phyloP scores from a whole-genome alignment of 176 grass and related monocot species.

The Phoenix roebelenii region DNA sequence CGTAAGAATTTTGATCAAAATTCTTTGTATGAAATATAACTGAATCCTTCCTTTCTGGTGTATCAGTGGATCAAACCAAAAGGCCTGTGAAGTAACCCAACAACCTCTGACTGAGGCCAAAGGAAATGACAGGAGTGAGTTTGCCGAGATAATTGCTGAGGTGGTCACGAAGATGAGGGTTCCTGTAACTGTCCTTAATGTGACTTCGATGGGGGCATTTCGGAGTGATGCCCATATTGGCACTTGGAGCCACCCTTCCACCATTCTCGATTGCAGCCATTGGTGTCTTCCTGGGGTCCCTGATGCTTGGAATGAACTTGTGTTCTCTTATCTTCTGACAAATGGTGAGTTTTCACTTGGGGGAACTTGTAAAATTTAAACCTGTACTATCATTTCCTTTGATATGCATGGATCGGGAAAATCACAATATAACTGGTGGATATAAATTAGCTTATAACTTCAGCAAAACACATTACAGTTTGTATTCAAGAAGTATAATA shows the following conservation, averaged over 20 bases:
- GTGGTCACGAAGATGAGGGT: slow-evolving; percentile 45
- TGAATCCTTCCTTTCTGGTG: background rate
- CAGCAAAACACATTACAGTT: too few species aligned
- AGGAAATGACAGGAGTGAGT: slow-evolving; percentile 62
- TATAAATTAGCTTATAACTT: too few species aligned
- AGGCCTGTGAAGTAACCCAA: slow-evolving; percentile 66
- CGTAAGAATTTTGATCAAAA: too few species aligned
- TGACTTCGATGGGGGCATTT: slow-evolving; percentile 80
- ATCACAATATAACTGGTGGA: too few species aligned
- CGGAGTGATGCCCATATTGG: slow-evolving; percentile 94
- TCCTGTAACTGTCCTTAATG: slow-evolving; percentile 70
- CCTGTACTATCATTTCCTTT: background rate
- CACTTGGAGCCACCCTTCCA: slow-evolving; percentile 75
- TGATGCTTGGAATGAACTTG: slow-evolving; percentile 87
- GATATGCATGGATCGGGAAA: too few species aligned
- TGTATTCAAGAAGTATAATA: too few species aligned
- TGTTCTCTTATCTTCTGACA: slow-evolving; percentile 66
- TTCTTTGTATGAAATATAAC: too few species aligned
- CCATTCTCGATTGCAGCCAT: slow-evolving; percentile 90
- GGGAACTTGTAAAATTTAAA: background rate
- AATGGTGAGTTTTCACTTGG: slow-evolving; percentile 44
- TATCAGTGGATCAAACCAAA: slow-evolving; percentile 62
- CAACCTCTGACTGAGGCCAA: slow-evolving; percentile 56
- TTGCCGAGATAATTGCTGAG: slow-evolving; percentile 55
- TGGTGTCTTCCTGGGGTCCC: slow-evolving; percentile 93